These are phyloP conservation scores for Trichophyton benhamiae DNA, from an alignment of 2,329 filamentous ascomycete species.

Conservation along the genomic window DNA sequence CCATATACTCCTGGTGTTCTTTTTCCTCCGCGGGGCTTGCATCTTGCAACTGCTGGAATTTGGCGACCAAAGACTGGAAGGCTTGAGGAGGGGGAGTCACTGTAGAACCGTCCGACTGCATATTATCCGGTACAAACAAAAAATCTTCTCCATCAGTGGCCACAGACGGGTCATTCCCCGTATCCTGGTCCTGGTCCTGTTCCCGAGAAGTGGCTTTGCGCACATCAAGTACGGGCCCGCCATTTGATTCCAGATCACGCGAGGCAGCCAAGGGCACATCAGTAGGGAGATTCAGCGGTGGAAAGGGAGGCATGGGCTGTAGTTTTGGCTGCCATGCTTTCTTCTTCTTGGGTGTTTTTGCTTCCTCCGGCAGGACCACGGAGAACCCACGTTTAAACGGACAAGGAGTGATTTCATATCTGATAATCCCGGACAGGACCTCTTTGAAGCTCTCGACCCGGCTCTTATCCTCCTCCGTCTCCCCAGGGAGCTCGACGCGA, in stretches of 20 bases:
- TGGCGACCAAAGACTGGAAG: conserved; percentile 28
- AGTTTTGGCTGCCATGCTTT: conserved; percentile 55
- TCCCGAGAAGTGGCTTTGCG: not conserved
- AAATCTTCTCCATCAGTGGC: not conserved
- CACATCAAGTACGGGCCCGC: not conserved
- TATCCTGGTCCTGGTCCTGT: not conserved
- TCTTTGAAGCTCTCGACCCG: conserved; percentile 56
- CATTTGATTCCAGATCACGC: conserved; percentile 2
- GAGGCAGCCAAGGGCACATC: not conserved
- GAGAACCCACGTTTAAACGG: conserved; percentile 70
- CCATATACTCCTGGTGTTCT: conserved; percentile 17
- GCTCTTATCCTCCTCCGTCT: conserved; percentile 49
- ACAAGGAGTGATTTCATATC: conserved; percentile 78
- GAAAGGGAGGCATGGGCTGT: conserved; percentile 5
- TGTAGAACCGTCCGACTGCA: not conserved
- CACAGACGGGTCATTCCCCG: not conserved
- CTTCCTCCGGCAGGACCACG: conserved; percentile 58
- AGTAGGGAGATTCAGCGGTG: conserved; percentile 8
- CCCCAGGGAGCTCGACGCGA: conserved; percentile 70
- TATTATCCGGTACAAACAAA: not conserved
- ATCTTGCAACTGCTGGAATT: conserved; percentile 22
- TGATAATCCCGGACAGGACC: conserved; percentile 59
- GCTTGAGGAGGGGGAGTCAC: conserved; percentile 22
- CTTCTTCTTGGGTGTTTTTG: conserved; percentile 52
- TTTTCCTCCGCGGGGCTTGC: conserved; percentile 18